These are phyloP conservation scores for Daedalea quercina DNA, from an alignment of 768 basidiomycete genomes.

Conservation along the genomic window DNA sequence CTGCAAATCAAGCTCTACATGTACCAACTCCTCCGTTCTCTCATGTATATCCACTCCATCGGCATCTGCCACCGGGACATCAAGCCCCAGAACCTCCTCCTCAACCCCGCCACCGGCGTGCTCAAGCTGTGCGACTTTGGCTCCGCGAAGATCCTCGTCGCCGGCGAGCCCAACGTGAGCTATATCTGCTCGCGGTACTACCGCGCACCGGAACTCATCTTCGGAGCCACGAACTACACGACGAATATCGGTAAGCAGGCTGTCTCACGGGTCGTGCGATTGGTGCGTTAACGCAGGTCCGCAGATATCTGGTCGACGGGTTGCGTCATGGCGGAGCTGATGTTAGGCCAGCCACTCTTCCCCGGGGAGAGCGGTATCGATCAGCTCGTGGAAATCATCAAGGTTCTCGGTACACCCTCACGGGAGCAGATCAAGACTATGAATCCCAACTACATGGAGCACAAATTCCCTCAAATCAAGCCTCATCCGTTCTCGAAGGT, in stretches of 20 bases:
- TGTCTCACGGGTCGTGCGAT: background rate
- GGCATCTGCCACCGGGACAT: conserved; percentile 99
- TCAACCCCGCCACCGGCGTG: conserved; percentile 95
- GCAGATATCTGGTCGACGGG: conserved; percentile 99
- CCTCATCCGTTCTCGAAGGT: conserved; percentile 99
- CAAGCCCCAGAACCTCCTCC: conserved; percentile 97
- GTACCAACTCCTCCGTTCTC: conserved; percentile 97
- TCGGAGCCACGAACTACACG: conserved; percentile 99
- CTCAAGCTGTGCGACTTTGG: conserved; percentile 99
- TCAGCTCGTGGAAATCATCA: conserved; percentile 99
- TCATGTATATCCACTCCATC: conserved; percentile 98
- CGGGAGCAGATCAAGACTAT: conserved; percentile 99
- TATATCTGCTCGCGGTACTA: conserved; percentile 99
- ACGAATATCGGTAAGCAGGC: conserved; percentile 86
- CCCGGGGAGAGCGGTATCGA: conserved; percentile 99
- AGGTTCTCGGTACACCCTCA: conserved; percentile 96
- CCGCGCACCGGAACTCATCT: conserved; percentile 97
- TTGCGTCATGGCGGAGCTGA: conserved; percentile 99
- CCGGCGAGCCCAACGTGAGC: conserved; percentile 97
- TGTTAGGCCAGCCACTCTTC: conserved; percentile 98
- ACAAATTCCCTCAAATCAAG: conserved; percentile 99
- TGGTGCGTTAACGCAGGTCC: background rate
- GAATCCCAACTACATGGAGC: conserved; percentile 99
- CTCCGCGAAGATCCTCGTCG: conserved; percentile 95
- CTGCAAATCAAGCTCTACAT: conserved; percentile 99